These are phyloP conservation scores for Isatis lusitanica DNA, from an alignment of 441 rosid genomes.

Conservation along the genomic window DNA sequence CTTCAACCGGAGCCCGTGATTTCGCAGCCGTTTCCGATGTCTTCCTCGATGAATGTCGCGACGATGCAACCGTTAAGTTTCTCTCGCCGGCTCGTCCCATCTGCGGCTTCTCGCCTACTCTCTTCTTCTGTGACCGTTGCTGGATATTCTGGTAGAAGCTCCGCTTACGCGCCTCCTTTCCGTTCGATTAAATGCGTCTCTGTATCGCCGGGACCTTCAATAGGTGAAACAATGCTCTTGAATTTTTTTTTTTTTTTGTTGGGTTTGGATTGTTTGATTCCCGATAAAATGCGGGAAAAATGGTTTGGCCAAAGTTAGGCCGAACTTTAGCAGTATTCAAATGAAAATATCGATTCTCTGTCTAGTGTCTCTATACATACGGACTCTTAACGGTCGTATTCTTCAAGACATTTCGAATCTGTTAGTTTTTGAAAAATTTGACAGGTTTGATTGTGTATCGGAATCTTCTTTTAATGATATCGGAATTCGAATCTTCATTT, in stretches of 20 bases:
- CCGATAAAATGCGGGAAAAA: constrained; percentile 33
- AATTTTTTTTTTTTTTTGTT: background rate
- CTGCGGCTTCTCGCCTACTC: constrained; percentile 26
- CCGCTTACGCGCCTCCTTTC: constrained; percentile 23
- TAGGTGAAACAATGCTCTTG: constrained; percentile 42
- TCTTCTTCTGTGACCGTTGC: constrained; percentile 33
- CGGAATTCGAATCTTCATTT: background rate
- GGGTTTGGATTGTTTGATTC: constrained; percentile 34
- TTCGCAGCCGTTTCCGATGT: constrained; percentile 2
- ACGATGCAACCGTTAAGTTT: constrained; percentile 44
- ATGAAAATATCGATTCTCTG: background rate
- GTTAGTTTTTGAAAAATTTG: background rate
- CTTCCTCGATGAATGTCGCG: constrained; percentile 30
- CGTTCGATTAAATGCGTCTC: constrained; percentile 51
- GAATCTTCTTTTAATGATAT: background rate
- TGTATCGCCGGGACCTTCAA: constrained; percentile 22
- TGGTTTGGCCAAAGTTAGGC: background rate
- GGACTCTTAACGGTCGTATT: background rate
- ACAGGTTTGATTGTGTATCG: constrained; percentile 5
- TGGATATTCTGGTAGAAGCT: constrained; percentile 29
- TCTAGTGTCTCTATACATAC: background rate
- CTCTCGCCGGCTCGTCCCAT: constrained; percentile 41
- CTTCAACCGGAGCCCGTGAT: background rate
- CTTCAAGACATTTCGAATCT: background rate
- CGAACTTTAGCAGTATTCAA: background rate